These are phyloP conservation scores for Leptographium wingfieldii DNA, from an alignment of 2,329 filamentous ascomycete genomes.

Conservation along the genomic window DNA sequence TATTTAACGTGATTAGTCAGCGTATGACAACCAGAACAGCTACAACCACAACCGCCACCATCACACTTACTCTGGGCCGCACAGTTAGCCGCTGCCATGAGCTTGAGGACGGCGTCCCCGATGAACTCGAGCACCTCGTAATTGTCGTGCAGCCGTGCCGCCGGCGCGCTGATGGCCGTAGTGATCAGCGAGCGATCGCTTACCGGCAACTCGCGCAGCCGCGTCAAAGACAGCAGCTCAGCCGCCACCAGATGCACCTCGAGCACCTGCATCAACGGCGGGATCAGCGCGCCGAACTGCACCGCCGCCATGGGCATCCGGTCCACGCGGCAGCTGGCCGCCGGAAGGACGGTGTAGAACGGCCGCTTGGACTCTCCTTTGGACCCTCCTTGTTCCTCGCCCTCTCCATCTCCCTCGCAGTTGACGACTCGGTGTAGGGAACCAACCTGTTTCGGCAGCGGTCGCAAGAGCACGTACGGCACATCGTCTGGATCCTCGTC, in stretches of 20 bases:
- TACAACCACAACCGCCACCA: too few species aligned
- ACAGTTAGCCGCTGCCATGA: constrained; percentile 54
- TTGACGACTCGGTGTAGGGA: constrained; percentile 36
- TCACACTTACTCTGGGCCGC: constrained; percentile 33
- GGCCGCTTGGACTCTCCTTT: constrained; percentile 5
- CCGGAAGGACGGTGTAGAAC: constrained; percentile 32
- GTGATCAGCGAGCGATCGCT: constrained; percentile 41
- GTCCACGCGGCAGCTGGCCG: constrained; percentile 36
- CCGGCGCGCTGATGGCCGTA: constrained; percentile 57
- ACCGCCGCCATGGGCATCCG: constrained; percentile 29
- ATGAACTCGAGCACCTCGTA: constrained; percentile 83
- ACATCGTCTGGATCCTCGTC: constrained; percentile 27
- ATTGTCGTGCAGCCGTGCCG: constrained; percentile 45
- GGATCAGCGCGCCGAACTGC: constrained; percentile 50
- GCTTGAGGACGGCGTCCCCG: constrained; percentile 74
- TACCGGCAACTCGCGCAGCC: constrained; percentile 42
- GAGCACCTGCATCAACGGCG: constrained; percentile 59
- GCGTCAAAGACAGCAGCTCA: constrained; percentile 37
- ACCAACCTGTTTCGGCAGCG: constrained; percentile 43
- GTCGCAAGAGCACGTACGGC: constrained; percentile 35
- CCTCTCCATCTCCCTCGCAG: not conserved
- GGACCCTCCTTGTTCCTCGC: not conserved
- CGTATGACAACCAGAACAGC: too few species aligned
- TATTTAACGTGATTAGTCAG: constrained; percentile 13
- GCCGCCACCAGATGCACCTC: constrained; percentile 52